Conservation (phyloP, 306 rosid species). For the Rosa chinensis region DNA sequence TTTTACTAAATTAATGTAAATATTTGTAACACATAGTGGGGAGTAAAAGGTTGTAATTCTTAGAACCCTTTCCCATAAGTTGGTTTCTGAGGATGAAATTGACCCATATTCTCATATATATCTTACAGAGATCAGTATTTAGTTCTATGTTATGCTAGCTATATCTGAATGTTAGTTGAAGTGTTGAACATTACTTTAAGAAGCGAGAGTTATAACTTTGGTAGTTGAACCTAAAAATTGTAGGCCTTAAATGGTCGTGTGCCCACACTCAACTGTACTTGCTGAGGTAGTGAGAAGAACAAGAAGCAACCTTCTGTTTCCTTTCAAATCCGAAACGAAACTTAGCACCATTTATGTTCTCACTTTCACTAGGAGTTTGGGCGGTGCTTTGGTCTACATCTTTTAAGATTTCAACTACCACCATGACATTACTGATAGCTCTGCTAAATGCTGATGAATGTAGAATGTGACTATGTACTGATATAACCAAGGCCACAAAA, state of each 20-base stretch:
- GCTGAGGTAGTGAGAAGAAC: neutral
- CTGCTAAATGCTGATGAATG: neutral
- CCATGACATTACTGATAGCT: neutral
- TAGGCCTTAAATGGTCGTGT: conserved; percentile 7
- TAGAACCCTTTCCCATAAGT: too few relatives aligned
- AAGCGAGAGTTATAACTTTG: neutral
- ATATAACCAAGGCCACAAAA: neutral
- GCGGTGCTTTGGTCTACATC: neutral
- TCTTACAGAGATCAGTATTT: neutral
- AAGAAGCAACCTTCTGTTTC: neutral
- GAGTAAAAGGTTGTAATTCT: neutral
- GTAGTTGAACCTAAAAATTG: neutral
- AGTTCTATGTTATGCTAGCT: neutral
- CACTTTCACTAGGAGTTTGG: neutral
- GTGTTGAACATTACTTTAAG: neutral
- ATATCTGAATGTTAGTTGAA: neutral
- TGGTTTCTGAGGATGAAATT: neutral
- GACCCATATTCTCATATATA: neutral
- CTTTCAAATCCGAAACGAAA: neutral
- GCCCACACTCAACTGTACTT: neutral
- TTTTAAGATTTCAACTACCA: conserved; percentile 12
- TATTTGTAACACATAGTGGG: neutral
- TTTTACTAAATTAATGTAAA: neutral
- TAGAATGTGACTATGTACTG: neutral
- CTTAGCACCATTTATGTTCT: neutral